Percentiles rank a stretch among this genome's conserved stretches.
phyloP scores from a whole-genome alignment of 139 green algal genomes.

The Cymbomonas tetramitiformis region DNA sequence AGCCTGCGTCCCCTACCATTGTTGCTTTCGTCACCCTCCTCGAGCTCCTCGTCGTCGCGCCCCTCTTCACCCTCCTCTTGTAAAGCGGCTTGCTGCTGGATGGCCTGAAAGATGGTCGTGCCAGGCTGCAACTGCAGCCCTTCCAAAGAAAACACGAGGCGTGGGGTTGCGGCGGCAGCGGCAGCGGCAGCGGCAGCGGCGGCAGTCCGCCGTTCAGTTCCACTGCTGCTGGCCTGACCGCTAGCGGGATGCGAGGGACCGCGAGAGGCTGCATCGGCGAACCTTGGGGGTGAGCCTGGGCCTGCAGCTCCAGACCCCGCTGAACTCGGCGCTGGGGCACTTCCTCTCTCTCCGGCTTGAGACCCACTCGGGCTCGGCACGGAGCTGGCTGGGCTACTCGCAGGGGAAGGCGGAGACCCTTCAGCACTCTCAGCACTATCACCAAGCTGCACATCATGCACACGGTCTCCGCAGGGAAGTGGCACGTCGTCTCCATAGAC shows the following conservation, averaged over 20 bases:
- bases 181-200: background rate
- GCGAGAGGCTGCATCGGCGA: too few species aligned
- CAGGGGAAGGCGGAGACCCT: too few species aligned
- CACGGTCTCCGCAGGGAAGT: constrained; percentile 26
- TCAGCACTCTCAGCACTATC: too few species aligned
- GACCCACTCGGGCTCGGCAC: too few species aligned
- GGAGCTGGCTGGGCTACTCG: too few species aligned
- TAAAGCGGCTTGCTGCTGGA: constrained; percentile 30
- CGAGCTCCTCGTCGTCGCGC: constrained; percentile 7
- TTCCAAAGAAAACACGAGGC: constrained; percentile 52
- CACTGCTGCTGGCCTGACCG: constrained; percentile 5
- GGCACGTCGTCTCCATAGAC: constrained; percentile 9
- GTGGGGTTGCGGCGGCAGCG: constrained; percentile 18
- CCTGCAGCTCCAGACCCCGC: too few species aligned
- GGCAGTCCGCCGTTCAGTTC: background rate
- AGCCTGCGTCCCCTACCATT: constrained; percentile 28
- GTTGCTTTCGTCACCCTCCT: constrained; percentile 1
- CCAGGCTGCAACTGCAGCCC: constrained; percentile 27
- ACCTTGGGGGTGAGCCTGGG: too few species aligned
- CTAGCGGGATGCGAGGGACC: background rate
- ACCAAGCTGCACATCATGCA: constrained; percentile 63
- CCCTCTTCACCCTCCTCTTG: constrained; percentile 7
- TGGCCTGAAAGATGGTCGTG: constrained; percentile 74
- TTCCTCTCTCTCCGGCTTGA: too few species aligned
- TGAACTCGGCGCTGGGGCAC: too few species aligned